These are phyloP conservation scores for Elongisporangium undulatum DNA, from an alignment of 352 stramenopile genomes.

Conservation along the genomic window DNA sequence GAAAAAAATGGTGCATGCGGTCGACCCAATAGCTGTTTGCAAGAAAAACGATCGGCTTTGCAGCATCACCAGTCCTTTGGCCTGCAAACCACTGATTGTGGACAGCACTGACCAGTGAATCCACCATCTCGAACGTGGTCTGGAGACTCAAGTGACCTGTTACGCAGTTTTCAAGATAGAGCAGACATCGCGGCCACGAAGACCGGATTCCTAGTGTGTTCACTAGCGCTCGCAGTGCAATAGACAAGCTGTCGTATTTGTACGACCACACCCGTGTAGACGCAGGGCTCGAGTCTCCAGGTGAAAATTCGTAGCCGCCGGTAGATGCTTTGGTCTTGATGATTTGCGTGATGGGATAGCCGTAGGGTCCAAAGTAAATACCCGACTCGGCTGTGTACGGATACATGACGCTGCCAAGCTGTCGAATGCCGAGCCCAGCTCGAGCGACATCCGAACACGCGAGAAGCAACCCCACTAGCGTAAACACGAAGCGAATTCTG, in stretches of 20 bases:
- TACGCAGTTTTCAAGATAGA: constrained; percentile 9
- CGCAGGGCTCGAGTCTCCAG: constrained; percentile 8
- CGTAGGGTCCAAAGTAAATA: constrained; percentile 38
- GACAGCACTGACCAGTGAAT: constrained; percentile 19
- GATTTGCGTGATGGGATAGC: constrained; percentile 35
- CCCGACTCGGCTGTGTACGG: constrained; percentile 18
- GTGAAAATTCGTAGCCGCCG: background rate
- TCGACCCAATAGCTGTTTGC: constrained; percentile 26
- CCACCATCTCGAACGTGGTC: constrained; percentile 30
- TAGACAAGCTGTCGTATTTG: constrained; percentile 30
- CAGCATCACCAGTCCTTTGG: background rate
- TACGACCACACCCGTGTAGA: constrained; percentile 26
- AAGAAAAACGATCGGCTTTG: constrained; percentile 8
- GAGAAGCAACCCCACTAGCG: constrained; percentile 28
- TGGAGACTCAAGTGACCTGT: constrained; percentile 10
- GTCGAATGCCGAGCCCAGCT: constrained; percentile 27
- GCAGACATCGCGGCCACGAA: constrained; percentile 21
- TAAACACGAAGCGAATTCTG: constrained; percentile 25
- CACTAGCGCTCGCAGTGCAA: constrained; percentile 19
- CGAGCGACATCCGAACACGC: constrained; percentile 48
- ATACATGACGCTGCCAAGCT: constrained; percentile 16
- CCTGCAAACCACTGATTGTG: constrained; percentile 6
- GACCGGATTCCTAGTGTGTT: constrained; percentile 17
- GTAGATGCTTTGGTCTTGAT: background rate
- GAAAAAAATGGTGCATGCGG: constrained; percentile 23